Percentiles rank a stretch among this genome's conserved stretches.
phyloP scores from a whole-genome alignment of 176 grass and related monocot species.

The Carex cristatella region DNA sequence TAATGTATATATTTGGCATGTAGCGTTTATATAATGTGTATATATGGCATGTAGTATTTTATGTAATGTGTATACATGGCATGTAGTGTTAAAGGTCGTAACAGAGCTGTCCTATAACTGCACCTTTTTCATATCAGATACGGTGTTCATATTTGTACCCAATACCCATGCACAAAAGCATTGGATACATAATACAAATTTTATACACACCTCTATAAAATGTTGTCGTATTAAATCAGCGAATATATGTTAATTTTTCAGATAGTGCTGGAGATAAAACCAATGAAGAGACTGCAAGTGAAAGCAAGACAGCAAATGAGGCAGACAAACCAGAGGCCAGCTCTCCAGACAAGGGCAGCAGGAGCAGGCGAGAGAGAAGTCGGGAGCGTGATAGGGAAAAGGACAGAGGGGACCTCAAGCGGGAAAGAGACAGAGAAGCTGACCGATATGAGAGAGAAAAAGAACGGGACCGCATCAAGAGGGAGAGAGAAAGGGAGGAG shows the following conservation, averaged over 20 bases:
- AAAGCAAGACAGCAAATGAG: constrained; percentile 58
- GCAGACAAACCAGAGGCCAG: constrained; percentile 49
- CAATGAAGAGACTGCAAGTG: constrained; percentile 34
- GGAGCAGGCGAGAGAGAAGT: constrained; percentile 60
- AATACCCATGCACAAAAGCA: background rate
- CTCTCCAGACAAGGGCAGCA: constrained; percentile 74
- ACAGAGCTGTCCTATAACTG: background rate
- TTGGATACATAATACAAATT: background rate
- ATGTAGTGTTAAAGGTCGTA: background rate
- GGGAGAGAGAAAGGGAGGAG: constrained; percentile 81
- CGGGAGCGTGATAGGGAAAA: constrained; percentile 29
- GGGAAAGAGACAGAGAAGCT: constrained; percentile 66
- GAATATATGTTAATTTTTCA: constrained; percentile 26
- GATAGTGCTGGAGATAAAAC: constrained; percentile 68
- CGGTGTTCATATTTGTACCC: background rate
- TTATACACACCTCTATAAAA: background rate
- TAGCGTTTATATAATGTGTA: background rate
- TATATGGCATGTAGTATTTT: background rate
- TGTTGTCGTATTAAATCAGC: constrained; percentile 1
- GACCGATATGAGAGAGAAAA: constrained; percentile 76
- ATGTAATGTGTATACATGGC: background rate
- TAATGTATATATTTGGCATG: too few species aligned
- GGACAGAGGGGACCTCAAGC: constrained; percentile 40
- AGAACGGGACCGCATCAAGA: constrained; percentile 75
- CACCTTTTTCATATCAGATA: background rate